Base-by-base conservation (phyloP, 345 rosid species). In the Durio zibethinus region DNA sequence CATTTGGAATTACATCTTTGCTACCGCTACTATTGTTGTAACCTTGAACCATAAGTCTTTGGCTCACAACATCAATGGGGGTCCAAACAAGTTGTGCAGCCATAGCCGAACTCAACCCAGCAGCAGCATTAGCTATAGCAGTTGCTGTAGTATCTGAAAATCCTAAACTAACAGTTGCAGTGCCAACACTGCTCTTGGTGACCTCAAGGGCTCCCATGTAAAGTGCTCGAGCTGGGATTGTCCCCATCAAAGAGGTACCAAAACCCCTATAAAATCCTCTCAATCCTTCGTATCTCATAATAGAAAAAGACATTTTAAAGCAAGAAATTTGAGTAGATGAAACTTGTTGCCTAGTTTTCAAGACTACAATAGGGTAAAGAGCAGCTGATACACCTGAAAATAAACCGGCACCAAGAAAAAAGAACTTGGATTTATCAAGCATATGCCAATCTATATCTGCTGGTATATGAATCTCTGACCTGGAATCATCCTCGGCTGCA, bases 41-140 rank as follows among this genome's bases (percentile, higher is more conserved):
- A 27, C 90, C 93, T 81, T 91, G 98, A 79, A 93, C 93, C 98
- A 93, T 94, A 20, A 93, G 97, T 72, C 97, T 89, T 79, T 94
- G 97, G 84, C 97, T 93, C 80, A 94, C 94, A 3, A 94, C 95
- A 81, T 94, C 97, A 52, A 94, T 79, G 7, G 97, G 98, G 10
- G 97, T 94, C 97, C 97, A 94, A 74, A 93, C 86, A 16, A 91
- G 72, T 84, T 93, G 97, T 5, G 97, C 98, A 76, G 98, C 98
- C 89, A 91, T 79, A 10, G 97, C 97, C 0, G 97, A 93, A 78
- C 89, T 90, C 80, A 94, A 77, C 43, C 98, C 98, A 1, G 97
- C 97, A 11, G 91, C 93, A 33, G 97, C 98, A 81, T 84, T 93
- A 4, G 97, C 91, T 15, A 90, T 78, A 60, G 95, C 92, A 14